phyloP scores from a whole-genome alignment of 345 rosid genomes.

The Arabis alpina region DNA sequence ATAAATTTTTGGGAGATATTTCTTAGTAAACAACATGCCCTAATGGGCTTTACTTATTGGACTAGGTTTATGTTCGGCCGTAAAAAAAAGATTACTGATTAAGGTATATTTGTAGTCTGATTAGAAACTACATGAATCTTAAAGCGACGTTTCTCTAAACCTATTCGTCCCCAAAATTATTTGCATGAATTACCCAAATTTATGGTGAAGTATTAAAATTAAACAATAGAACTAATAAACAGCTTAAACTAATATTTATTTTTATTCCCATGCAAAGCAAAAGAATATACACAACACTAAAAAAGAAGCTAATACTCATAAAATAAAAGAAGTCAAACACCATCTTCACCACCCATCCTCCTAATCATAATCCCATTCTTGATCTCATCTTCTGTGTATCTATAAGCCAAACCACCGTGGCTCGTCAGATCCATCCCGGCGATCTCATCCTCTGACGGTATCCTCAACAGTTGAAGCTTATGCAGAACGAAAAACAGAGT shows the following conservation, averaged over 20 bases:
- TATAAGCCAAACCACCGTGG: slow-evolving; percentile 50
- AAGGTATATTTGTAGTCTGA: too few relatives aligned
- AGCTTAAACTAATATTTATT: background rate
- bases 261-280: slow-evolving; percentile 24
- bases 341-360: slow-evolving; percentile 22
- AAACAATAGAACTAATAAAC: too few relatives aligned
- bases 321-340: background rate
- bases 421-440: slow-evolving; percentile 52
- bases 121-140: too few relatives aligned
- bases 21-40: too few relatives aligned
- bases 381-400: slow-evolving; percentile 37
- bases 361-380: slow-evolving; percentile 33
- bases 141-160: too few relatives aligned
- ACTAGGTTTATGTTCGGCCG: too few relatives aligned
- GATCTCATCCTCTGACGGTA: slow-evolving; percentile 47
- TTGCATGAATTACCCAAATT: too few relatives aligned
- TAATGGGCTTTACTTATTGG: too few relatives aligned
- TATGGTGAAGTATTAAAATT: too few relatives aligned
- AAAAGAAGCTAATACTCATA: background rate
- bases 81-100: too few relatives aligned
- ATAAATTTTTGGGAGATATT: too few relatives aligned
- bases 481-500: slow-evolving; percentile 41
- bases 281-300: background rate
- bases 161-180: too few relatives aligned
- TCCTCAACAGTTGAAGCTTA: slow-evolving; percentile 45